Base-by-base conservation (phyloP, 148 eudicot species). In the Polygonum maritimum region DNA sequence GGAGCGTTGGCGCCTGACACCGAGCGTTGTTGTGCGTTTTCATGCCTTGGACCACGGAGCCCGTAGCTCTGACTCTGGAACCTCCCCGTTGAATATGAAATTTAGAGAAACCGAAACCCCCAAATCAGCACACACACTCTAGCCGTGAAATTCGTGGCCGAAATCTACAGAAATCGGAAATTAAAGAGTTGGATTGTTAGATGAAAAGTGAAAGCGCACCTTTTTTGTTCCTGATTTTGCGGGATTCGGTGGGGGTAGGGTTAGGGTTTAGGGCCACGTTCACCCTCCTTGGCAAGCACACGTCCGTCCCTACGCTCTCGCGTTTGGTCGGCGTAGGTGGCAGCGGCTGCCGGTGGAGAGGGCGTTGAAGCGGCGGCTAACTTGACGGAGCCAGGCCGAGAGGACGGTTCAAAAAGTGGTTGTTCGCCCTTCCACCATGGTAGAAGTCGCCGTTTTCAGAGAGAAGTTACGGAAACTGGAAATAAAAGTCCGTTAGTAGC, bases 291-390 rank as follows among this genome's bases (percentile, higher is more conserved):
- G 76, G 76, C 19, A 74, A 38, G 63, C 52, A 74, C 26, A 74
- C 76, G 6, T 67, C 76, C 2, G 76, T 74, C 10, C 76, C 76
- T 2, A 51, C 67, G 31, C 76, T 51, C 76, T 51, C 76, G 18
- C 76, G 18, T 15, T 54, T 74, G 8, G 47, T 5, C 15, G 69
- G 13, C 31, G 65, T 33, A 0, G 31, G 15, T 26, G 22, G n/a
- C n/a, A n/a, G 67, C 15, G 69, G 69, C 1, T 35, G 15, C 38
- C 36, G 21, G 69, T 60, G 11, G 0, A 22, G 0, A 0, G 44
- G 69, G 31, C 47, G 62, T 39, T 74, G 76, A 6, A 54, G 65
- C 21, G 76, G 76, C 9, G 63, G 65, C 63, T 45, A 74, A 38
- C 67, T 67, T 2, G 62, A 7, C 22, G 47, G 31, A 1, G 76